phyloP scores from a whole-genome alignment of 23 red algal genomes.

The Gracilaria gracilis region DNA sequence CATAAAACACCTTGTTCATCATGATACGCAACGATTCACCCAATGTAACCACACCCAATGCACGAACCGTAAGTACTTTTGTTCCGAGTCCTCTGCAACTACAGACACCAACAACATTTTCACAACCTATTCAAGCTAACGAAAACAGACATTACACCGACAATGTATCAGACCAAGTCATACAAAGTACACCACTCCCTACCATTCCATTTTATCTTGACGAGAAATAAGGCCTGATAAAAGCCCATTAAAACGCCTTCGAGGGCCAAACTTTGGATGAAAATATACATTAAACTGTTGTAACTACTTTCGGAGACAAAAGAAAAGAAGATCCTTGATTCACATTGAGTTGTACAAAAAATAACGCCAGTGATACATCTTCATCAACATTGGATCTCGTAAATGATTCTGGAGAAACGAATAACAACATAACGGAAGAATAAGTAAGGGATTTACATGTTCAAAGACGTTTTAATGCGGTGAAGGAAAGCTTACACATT shows the following conservation, averaged over 20 bases:
- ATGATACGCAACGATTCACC: neutral
- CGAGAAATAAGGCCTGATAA: neutral
- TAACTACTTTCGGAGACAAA: no score
- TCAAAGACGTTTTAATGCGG: neutral
- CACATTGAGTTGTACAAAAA: no score
- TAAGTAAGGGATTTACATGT: neutral
- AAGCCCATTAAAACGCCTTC: neutral
- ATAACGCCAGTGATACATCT: no score
- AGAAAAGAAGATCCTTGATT: no score
- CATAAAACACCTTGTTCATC: neutral
- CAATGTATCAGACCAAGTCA: neutral
- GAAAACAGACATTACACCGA: neutral
- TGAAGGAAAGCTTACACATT: neutral
- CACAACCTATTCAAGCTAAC: no score
- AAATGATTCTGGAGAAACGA: no score
- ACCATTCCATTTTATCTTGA: neutral
- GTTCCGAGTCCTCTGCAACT: neutral
- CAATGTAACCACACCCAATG: neutral
- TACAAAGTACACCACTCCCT: neutral
- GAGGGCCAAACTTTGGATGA: neutral
- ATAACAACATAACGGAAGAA: neutral
- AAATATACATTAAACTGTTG: no score
- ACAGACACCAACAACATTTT: neutral
- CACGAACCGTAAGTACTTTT: neutral
- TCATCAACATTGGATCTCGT: no score